phyloP scores from a whole-genome alignment of 1,284 basidiomycete species.

The Trametes hirsuta region DNA sequence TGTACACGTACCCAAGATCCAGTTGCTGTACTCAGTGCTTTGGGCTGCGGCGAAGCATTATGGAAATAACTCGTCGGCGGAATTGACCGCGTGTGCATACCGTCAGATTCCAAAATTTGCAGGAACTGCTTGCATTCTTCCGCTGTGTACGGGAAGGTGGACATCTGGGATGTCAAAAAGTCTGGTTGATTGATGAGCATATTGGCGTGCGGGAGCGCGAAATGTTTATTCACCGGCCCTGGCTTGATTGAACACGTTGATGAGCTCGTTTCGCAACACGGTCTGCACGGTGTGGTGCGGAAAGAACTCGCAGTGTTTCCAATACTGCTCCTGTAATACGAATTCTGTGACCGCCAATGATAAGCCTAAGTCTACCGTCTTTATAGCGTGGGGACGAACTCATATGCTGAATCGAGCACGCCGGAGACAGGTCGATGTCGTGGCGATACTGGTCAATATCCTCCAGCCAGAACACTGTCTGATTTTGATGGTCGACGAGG shows the following conservation, averaged over 20 bases:
- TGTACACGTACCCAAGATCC: slow-evolving; percentile 22
- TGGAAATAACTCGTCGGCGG: background rate
- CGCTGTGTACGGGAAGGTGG: slow-evolving; percentile 31
- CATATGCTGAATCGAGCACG: slow-evolving; percentile 26
- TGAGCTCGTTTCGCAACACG: slow-evolving; percentile 17
- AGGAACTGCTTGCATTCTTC: slow-evolving; percentile 30
- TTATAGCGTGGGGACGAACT: slow-evolving; percentile 20
- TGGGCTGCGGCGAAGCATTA: slow-evolving; percentile 3
- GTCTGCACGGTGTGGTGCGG: slow-evolving; percentile 27
- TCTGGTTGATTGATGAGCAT: slow-evolving; percentile 17
- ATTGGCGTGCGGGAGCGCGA: background rate
- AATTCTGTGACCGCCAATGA: slow-evolving; percentile 18
- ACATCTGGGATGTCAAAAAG: slow-evolving; percentile 30
- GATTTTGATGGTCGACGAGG: slow-evolving; percentile 30
- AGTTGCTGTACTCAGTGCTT: slow-evolving; percentile 22
- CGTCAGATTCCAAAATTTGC: slow-evolving; percentile 20
- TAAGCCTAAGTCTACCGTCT: background rate
- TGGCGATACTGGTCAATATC: slow-evolving; percentile 19
- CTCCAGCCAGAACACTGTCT: slow-evolving; percentile 32
- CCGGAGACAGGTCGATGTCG: slow-evolving; percentile 24
- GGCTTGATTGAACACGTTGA: slow-evolving; percentile 28
- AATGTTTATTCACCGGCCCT: slow-evolving; percentile 24
- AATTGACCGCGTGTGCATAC: slow-evolving; percentile 10
- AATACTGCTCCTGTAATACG: slow-evolving; percentile 34
- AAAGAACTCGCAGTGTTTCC: slow-evolving; percentile 36